phyloP scores from a whole-genome alignment of 1,284 basidiomycete species.

The Filobasidium uniguttulatum region DNA sequence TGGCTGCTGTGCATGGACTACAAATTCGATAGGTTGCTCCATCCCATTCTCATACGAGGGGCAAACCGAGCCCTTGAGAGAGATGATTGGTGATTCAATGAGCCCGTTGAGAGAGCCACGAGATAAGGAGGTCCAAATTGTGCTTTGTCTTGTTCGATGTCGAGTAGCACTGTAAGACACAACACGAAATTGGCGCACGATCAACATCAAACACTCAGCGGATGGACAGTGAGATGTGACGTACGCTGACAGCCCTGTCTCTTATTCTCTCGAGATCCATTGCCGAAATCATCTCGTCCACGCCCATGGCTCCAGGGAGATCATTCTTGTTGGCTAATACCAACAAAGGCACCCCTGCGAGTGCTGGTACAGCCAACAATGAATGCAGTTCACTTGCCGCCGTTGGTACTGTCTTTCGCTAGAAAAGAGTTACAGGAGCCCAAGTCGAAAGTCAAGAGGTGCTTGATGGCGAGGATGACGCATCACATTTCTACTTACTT shows the following conservation, averaged over 20 bases:
- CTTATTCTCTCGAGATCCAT: constrained; percentile 70
- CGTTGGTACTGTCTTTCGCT: constrained; percentile 70
- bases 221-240: constrained; percentile 26
- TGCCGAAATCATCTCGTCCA: constrained; percentile 71
- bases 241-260: constrained; percentile 70
- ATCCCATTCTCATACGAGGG: too few species aligned
- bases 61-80: too few species aligned
- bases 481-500: constrained; percentile 47
- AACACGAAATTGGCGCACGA: not conserved
- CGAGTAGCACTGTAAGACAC: constrained; percentile 22
- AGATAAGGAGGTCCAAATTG: constrained; percentile 52
- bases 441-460: not conserved
- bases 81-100: constrained; percentile 17
- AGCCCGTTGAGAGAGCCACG: constrained; percentile 39
- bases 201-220: not conserved
- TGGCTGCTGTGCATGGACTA: too few species aligned
- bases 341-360: constrained; percentile 69
- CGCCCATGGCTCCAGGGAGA: constrained; percentile 58
- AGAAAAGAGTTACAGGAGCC: constrained; percentile 7
- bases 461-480: not conserved
- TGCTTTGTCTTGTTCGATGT: constrained; percentile 83
- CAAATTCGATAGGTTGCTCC: too few species aligned
- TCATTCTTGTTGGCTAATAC: constrained; percentile 97
- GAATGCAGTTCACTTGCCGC: constrained; percentile 83
- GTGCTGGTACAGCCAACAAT: constrained; percentile 56